phyloP scores from a whole-genome alignment of 2,329 filamentous ascomycete genomes.

The Taxawa tesnikishii region DNA sequence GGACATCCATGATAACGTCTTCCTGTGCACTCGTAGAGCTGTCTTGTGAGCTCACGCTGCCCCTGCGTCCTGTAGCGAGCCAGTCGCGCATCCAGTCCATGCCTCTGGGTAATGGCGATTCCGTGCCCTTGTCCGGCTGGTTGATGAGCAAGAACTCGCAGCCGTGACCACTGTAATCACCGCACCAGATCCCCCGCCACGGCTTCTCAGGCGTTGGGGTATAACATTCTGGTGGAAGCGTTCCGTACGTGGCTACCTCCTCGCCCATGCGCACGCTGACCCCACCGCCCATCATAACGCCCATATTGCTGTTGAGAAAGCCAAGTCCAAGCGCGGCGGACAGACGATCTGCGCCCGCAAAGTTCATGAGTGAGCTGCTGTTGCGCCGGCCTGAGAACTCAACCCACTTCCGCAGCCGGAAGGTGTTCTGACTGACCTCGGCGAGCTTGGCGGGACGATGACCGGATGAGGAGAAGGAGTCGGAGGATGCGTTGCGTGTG shows the following conservation, averaged over 20 bases:
- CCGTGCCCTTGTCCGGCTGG: constrained; percentile 48
- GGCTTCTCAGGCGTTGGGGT: constrained; percentile 70
- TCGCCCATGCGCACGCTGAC: constrained; percentile 34
- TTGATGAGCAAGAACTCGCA: constrained; percentile 78
- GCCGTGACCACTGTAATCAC: constrained; percentile 78
- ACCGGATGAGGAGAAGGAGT: constrained; percentile 29
- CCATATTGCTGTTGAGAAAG: constrained; percentile 3
- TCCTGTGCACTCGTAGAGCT: constrained; percentile 6
- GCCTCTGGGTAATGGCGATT: constrained; percentile 24
- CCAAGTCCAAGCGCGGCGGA: constrained; percentile 11
- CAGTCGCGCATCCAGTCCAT: constrained; percentile 18
- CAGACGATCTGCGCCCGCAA: constrained; percentile 11
- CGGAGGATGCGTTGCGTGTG: constrained; percentile 37
- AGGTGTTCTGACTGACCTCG: constrained; percentile 57
- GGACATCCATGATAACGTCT: neutral
- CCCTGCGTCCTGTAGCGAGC: constrained; percentile 14
- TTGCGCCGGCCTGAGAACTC: constrained; percentile 38
- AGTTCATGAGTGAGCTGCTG: constrained; percentile 15
- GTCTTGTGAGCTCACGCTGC: constrained; percentile 11
- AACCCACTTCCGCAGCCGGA: constrained; percentile 67
- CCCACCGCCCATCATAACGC: constrained; percentile 9
- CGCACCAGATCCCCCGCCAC: constrained; percentile 84
- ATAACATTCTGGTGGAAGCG: constrained; percentile 62
- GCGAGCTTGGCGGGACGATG: constrained; percentile 39
- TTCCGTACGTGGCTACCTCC: constrained; percentile 52